A percentile compares a stretch with the other conserved stretches of the same genome.
Conservation (phyloP, 1,284 basidiomycete species). For the Erythrobasidium hasegawianum region DNA sequence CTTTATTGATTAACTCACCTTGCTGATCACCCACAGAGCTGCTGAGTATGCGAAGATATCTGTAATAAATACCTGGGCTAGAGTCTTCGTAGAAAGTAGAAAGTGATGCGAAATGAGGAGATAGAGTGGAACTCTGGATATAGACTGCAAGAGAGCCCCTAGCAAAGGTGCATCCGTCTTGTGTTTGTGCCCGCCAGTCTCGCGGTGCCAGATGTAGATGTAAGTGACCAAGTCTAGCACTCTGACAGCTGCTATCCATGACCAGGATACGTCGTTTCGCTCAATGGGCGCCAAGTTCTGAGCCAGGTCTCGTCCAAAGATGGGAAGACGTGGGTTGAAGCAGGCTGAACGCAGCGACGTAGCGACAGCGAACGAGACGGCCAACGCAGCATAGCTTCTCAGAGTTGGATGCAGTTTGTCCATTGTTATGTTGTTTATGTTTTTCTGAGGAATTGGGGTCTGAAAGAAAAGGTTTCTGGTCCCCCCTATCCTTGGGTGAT, state of each 20-base stretch:
- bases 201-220: conserved; percentile 35
- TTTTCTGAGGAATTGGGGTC: too few species aligned
- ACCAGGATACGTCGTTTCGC: conserved; percentile 39
- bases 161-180: conserved; percentile 25
- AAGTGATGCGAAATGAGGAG: conserved; percentile 30
- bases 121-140: conserved; percentile 21
- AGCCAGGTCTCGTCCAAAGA: conserved; percentile 27
- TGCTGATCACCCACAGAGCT: conserved; percentile 24
- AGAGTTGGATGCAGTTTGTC: conserved; percentile 16
- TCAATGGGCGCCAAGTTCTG: conserved; percentile 42
- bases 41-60: conserved; percentile 18
- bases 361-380: conserved; percentile 11
- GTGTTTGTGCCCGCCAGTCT: conserved; percentile 25
- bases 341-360: conserved; percentile 18
- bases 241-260: conserved; percentile 36
- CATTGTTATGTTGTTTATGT: too few species aligned
- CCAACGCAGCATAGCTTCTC: conserved; percentile 18
- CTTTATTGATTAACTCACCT: too few species aligned
- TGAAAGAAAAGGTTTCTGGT: too few species aligned
- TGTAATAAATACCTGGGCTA: conserved; percentile 27
- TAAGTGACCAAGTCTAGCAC: conserved; percentile 35
- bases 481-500: too few species aligned
- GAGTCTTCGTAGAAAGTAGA: conserved; percentile 27
- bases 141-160: conserved; percentile 14
- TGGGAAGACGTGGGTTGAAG: conserved; percentile 31